Base-by-base conservation (phyloP, 805 yeast genomes). In the Lipomyces sp. region DNA sequence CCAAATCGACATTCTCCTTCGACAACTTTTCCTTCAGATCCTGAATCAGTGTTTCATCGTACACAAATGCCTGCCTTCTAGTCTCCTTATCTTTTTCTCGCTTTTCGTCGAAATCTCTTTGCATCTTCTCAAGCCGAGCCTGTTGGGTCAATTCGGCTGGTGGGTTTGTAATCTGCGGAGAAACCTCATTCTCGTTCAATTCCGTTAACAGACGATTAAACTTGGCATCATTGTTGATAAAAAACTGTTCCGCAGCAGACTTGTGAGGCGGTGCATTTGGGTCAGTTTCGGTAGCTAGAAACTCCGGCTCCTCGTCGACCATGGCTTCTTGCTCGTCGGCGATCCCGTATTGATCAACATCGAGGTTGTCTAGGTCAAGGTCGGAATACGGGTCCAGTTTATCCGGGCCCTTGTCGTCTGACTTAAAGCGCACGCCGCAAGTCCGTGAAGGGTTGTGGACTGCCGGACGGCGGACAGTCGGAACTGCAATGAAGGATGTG, bases 261-360 rank as follows among this genome's bases (percentile, higher is more conserved):
- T 30, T 51, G 13, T 39, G 53, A 5, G 50, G 58, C 18, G 57
- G 18, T 15, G 34, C 57, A 10, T 18, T 29, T 5, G 61, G 63
- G 29, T 48, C 59, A 13, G 54, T 50, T 34, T 64, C 65, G 7
- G 63, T 60, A 8, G 59, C 45, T 10, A 63, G 59, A 58, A 67
- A 67, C 60, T 61, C 53, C 13, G 65, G 59, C n/a, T 67, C 70
- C 35, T 67, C 70, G 34, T 64, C 70, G 13, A 67, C 67, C 48
- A 55, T 67, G 32, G 70, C 70, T 30, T 67, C 70, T 53, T 63
- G 60, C 42, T 29, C 57, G 56, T 60, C 66, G 8, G 57, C 33
- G 34, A 51, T 15, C 34, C 54, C 54, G 54, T 51, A 51, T n/a
- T 42, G 48, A 42, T 42, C 48, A 6, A 42, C 48, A 7, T 42